These are phyloP conservation scores for Candida ortonii DNA, from an alignment of 805 yeast genomes.

Conservation along the genomic window DNA sequence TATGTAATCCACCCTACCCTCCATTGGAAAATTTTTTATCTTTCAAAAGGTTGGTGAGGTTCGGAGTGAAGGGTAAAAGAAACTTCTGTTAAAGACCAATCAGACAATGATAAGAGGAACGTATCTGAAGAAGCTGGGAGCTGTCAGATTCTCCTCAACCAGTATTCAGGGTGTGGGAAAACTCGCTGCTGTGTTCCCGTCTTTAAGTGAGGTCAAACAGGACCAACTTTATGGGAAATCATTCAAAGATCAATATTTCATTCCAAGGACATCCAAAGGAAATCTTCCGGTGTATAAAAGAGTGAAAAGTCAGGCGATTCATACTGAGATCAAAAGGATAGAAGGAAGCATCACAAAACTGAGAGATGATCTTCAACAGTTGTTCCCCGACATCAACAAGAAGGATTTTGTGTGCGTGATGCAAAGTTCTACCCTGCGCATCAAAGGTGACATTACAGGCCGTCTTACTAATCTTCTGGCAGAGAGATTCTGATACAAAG, in stretches of 20 bases:
- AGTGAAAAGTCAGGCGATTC: slow-evolving; percentile 54
- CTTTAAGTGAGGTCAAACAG: slow-evolving; percentile 21
- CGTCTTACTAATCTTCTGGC: slow-evolving; percentile 36
- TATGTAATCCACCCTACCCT: too few relatives aligned
- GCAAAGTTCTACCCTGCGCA: slow-evolving; percentile 51
- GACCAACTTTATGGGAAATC: slow-evolving; percentile 31
- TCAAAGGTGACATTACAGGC: slow-evolving; percentile 45
- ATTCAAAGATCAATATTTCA: slow-evolving; percentile 39
- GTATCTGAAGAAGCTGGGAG: too few relatives aligned
- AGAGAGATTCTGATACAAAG: slow-evolving; percentile 25
- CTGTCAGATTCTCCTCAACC: slow-evolving; percentile 21
- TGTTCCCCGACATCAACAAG: slow-evolving; percentile 46
- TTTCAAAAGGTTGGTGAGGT: too few relatives aligned
- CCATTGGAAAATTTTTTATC: too few relatives aligned
- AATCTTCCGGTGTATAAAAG: slow-evolving; percentile 82
- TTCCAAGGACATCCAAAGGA: slow-evolving; percentile 55
- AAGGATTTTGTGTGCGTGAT: slow-evolving; percentile 44
- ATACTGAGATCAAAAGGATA: slow-evolving; percentile 71
- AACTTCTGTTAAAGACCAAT: too few relatives aligned
- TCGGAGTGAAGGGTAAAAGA: too few relatives aligned
- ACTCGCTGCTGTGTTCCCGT: slow-evolving; percentile 26
- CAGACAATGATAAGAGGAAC: too few relatives aligned
- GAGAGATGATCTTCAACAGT: slow-evolving; percentile 58
- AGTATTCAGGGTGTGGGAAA: slow-evolving; percentile 9
- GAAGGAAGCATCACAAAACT: slow-evolving; percentile 65